Base-by-base conservation (phyloP, 1,139 yeast genomes). In the Blastobotrys illinoisensis region DNA sequence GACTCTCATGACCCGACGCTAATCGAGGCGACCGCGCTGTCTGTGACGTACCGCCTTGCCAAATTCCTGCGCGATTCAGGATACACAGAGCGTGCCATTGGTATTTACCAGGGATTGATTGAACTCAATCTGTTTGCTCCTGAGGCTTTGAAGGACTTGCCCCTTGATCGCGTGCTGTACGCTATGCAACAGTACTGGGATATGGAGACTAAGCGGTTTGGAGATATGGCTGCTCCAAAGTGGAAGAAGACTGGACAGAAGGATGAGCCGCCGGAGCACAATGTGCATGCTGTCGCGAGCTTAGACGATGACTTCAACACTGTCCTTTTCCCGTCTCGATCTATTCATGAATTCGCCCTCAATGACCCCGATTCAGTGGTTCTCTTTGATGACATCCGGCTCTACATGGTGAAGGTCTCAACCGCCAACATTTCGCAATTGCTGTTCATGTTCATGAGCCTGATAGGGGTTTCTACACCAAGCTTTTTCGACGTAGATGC, bases 171-270 rank as follows among this genome's bases (percentile, higher is more conserved):
- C 6, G 45, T 32, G 9, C 26, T 47, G 28, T 32, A 47, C n/a
- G 47, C 58, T 4, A 55, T 63, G 16, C 46, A 47, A 18, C 47
- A 47, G 47, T 63, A 54, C 49, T 63, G 66, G 66, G 51, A 55
- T 14, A 52, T 56, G 50, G 66, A 62, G 46, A 51, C 58, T 1
- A 48, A 59, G 1, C 56, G 64, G 19, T 54, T 63, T 32, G 64
- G 64, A 5, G 66, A 63, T 14, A 13, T 7, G 7, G 50, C 45
- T 18, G 49, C 56, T 14, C 36, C 19, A n/a, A 47, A 48, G 9
- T 54, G 56, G 56, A 26, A 23, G 14, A 14, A 24, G 11, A 47
- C 50, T 4, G 7, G 9, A 4, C 18, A 19, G 14, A 51, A 53
- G 26, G 44, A 36, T 18, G 53, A 46, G 9, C 21, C 48, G 14